Evolutionary conservation across 192 early-diverging fungal species (phyloP).

Genomic region (Paraglomus brasilianum): DNA sequence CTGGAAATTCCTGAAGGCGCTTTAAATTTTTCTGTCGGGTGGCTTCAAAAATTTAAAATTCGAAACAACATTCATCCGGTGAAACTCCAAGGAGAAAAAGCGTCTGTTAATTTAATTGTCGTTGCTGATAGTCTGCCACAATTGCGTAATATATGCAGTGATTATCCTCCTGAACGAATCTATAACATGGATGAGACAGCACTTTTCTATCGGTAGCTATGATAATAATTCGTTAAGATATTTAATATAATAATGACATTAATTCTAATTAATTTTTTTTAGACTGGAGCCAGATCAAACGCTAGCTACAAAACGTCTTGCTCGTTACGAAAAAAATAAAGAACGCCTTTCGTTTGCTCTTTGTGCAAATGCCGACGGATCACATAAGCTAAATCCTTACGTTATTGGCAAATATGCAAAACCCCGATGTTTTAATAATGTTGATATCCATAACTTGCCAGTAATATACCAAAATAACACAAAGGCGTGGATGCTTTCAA

Average conservation of each 20-base stretch:
- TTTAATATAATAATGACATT: not conserved
- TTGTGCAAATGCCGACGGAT: constrained; percentile 18
- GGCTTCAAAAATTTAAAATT: constrained; percentile 44
- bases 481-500: constrained; percentile 27
- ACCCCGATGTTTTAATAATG: constrained; percentile 19
- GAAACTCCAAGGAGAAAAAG: constrained; percentile 23
- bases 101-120: not conserved
- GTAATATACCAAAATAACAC: constrained; percentile 20
- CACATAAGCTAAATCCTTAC: constrained; percentile 17
- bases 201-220: constrained; percentile 24
- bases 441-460: constrained; percentile 18
- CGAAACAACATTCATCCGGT: constrained; percentile 32
- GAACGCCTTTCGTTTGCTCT: constrained; percentile 6
- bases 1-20: constrained; percentile 1
- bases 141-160: not conserved
- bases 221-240: not conserved
- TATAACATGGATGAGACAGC: constrained; percentile 28
- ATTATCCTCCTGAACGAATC: constrained; percentile 21
- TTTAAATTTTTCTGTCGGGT: constrained; percentile 40
- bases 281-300: constrained; percentile 15
- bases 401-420: constrained; percentile 30
- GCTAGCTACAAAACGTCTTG: not conserved
- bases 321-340: constrained; percentile 7
- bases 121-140: not conserved
- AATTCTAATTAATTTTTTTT: not conserved